Evolutionary conservation across 1,284 basidiomycete genomes (phyloP).

Genomic region (Trametes hirsuta): DNA sequence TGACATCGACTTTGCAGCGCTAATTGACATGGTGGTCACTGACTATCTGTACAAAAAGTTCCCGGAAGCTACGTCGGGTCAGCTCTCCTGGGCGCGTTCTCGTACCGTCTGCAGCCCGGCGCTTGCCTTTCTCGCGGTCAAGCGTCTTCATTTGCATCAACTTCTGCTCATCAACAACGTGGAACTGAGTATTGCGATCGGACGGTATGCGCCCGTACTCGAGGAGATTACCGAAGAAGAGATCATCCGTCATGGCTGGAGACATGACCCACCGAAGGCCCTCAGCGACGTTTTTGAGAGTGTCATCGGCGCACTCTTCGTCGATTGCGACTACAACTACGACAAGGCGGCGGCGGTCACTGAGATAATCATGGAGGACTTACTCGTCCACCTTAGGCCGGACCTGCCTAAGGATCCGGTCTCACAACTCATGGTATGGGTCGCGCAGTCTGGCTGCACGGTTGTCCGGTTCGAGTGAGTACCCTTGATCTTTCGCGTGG

Average conservation of each 20-base stretch:
- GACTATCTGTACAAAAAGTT: conserved; percentile 74
- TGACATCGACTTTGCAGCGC: conserved; percentile 44
- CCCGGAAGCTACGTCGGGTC: conserved; percentile 70
- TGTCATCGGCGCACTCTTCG: conserved; percentile 80
- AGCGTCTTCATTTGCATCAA: conserved; percentile 68
- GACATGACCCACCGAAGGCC: conserved; percentile 82
- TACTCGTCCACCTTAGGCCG: conserved; percentile 59
- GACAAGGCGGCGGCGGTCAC: conserved; percentile 63
- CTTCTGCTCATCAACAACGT: conserved; percentile 70
- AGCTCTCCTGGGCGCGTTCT: conserved; percentile 71
- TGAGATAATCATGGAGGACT: conserved; percentile 61
- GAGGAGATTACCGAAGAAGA: conserved; percentile 56
- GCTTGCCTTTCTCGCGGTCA: conserved; percentile 69
- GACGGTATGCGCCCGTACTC: conserved; percentile 61
- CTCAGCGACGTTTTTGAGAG: conserved; percentile 82
- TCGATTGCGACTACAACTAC: conserved; percentile 79
- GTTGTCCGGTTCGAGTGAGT: conserved; percentile 50
- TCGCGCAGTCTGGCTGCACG: conserved; percentile 57
- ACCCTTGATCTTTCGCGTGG: neutral
- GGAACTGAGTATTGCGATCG: conserved; percentile 68
- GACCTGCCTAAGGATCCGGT: conserved; percentile 68
- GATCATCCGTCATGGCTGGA: conserved; percentile 73
- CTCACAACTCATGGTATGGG: conserved; percentile 67
- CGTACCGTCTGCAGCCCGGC: conserved; percentile 76
- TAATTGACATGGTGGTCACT: conserved; percentile 78